A percentile compares a stretch with the other conserved stretches of the same genome.
phyloP scores from a whole-genome alignment of 768 basidiomycete species.

The Hortiboletus flavorubellus region DNA sequence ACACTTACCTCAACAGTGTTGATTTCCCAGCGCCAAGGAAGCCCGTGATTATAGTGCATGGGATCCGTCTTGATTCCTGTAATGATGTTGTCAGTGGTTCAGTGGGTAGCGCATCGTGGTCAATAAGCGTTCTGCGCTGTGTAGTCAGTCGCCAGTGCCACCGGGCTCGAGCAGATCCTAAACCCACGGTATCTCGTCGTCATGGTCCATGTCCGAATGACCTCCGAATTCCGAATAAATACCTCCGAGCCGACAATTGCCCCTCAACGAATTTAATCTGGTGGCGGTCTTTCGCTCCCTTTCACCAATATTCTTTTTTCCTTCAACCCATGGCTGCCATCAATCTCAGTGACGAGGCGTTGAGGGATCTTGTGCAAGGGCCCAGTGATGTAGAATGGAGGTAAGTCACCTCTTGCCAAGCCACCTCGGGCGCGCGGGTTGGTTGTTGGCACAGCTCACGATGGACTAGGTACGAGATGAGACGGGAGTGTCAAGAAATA shows the following conservation, averaged over 20 bases:
- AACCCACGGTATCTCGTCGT: constrained; percentile 61
- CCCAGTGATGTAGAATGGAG: constrained; percentile 84
- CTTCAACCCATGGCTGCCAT: constrained; percentile 18
- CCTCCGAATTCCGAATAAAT: constrained; percentile 28
- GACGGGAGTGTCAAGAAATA: constrained; percentile 92
- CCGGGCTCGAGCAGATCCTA: constrained; percentile 5
- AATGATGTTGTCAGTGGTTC: background rate
- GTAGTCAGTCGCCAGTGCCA: constrained; percentile 8
- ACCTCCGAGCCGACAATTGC: constrained; percentile 17
- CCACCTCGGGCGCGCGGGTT: background rate
- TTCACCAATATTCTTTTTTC: background rate
- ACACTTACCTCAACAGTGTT: constrained; percentile 70
- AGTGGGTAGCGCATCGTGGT: constrained; percentile 12
- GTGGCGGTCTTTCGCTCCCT: background rate
- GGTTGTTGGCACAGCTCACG: constrained; percentile 11
- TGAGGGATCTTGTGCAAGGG: constrained; percentile 68
- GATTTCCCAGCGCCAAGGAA: constrained; percentile 96
- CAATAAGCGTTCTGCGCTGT: constrained; percentile 30
- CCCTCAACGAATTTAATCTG: background rate
- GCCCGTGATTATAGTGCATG: constrained; percentile 92
- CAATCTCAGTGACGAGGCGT: constrained; percentile 34
- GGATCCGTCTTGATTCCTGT: constrained; percentile 47
- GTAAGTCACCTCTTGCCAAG: constrained; percentile 35
- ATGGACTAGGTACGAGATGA: constrained; percentile 80
- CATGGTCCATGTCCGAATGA: constrained; percentile 40